Evolutionary conservation across 2,329 filamentous ascomycete species (phyloP).

Genomic region (Amylocarpus encephaloides): DNA sequence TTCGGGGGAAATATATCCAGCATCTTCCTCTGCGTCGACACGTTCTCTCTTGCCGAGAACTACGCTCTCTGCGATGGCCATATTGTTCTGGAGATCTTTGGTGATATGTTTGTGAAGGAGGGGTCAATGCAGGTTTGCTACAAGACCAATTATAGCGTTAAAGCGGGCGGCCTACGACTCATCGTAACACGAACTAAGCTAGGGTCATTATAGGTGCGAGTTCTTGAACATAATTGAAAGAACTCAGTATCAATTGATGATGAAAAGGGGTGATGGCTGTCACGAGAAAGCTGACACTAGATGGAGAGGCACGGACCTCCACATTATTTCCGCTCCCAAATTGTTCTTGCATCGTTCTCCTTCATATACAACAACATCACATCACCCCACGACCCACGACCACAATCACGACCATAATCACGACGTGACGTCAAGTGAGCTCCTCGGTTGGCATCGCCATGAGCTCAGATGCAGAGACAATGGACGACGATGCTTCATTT

Average conservation of each 20-base stretch:
- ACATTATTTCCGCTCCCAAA: no score
- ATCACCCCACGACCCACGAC: neutral
- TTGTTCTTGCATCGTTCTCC: no score
- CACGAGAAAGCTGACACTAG: neutral
- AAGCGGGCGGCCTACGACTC: no score
- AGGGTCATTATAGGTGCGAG: neutral
- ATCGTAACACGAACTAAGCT: no score
- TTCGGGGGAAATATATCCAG: slow-evolving; percentile 34
- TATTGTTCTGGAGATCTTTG: no score
- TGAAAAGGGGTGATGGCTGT: neutral
- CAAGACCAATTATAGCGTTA: no score
- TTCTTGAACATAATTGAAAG: neutral
- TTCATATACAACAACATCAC: no score
- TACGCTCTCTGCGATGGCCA: no score
- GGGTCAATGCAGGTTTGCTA: no score
- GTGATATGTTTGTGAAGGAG: no score
- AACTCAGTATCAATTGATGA: neutral
- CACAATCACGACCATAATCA: neutral
- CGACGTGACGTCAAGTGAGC: neutral
- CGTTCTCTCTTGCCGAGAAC: slow-evolving; percentile 1
- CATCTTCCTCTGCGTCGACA: slow-evolving; percentile 2
- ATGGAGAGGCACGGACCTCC: neutral
- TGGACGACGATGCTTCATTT: neutral
- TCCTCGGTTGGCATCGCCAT: no score
- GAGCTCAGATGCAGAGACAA: no score